Percentiles rank a stretch among this genome's conserved stretches.
phyloP scores from a whole-genome alignment of 768 basidiomycete genomes.

The Phlegmacium glaucopus region DNA sequence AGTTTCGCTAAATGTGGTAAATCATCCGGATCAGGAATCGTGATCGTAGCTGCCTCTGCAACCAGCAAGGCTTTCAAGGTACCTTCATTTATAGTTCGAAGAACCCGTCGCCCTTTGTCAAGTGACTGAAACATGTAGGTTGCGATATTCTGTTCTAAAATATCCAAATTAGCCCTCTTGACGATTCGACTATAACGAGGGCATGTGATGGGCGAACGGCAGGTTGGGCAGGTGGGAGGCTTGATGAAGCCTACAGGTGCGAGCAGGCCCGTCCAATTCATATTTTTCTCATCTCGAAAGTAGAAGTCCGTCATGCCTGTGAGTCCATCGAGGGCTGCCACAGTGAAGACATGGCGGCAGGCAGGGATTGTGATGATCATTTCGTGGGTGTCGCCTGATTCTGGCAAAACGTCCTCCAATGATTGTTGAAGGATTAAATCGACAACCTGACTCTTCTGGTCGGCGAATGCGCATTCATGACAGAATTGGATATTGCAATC shows the following conservation, averaged over 20 bases:
- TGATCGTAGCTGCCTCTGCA: constrained; percentile 9
- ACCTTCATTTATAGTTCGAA: constrained; percentile 25
- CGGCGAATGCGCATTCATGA: constrained; percentile 40
- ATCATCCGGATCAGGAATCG: too few relatives aligned
- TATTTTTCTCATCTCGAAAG: constrained; percentile 26
- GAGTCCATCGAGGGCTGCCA: constrained; percentile 66
- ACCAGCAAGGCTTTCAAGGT: constrained; percentile 17
- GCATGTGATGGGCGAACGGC: constrained; percentile 52
- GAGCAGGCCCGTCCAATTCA: constrained; percentile 41
- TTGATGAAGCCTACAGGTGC: constrained; percentile 35
- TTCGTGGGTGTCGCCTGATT: constrained; percentile 37
- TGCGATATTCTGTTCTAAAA: constrained; percentile 61
- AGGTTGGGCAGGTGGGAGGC: constrained; percentile 60
- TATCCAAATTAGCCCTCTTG: constrained; percentile 63
- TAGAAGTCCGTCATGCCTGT: constrained; percentile 54
- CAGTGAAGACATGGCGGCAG: constrained; percentile 66
- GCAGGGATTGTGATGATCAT: constrained; percentile 56
- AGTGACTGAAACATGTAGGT: constrained; percentile 46
- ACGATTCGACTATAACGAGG: constrained; percentile 58
- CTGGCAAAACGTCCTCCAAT: constrained; percentile 44
- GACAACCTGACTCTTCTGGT: constrained; percentile 41
- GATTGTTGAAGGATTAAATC: constrained; percentile 56
- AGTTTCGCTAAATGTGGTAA: too few relatives aligned
- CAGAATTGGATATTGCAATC: constrained; percentile 55
- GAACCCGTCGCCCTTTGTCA: constrained; percentile 19